Percentiles rank a stretch among this genome's conserved stretches.
These are phyloP conservation scores for Ogataea methanolica DNA, from an alignment of 805 yeast genomes.

Conservation along the genomic window DNA sequence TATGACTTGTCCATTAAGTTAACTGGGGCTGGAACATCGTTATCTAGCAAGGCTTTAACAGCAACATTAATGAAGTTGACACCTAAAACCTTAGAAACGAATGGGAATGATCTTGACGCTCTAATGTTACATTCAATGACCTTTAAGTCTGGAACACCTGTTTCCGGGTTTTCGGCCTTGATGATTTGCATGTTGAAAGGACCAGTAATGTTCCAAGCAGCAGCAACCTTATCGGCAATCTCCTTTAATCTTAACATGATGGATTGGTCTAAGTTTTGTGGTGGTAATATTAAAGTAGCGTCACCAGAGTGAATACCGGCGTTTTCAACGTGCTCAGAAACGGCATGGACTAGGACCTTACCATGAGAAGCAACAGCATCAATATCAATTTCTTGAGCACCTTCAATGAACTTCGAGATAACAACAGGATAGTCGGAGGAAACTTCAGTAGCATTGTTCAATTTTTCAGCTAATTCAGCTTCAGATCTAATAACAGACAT, in stretches of 20 bases:
- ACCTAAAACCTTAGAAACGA: slow-evolving; percentile 51
- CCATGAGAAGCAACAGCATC: slow-evolving; percentile 96
- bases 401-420: slow-evolving; percentile 90
- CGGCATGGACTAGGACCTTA: slow-evolving; percentile 85
- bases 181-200: slow-evolving; percentile 99
- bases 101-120: slow-evolving; percentile 99
- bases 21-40: slow-evolving; percentile 70
- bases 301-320: slow-evolving; percentile 99
- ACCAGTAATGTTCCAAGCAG: slow-evolving; percentile 94
- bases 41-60: slow-evolving; percentile 75
- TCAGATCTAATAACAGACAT: slow-evolving; percentile 88
- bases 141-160: slow-evolving; percentile 43
- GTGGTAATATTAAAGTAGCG: slow-evolving; percentile 93
- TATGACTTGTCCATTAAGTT: slow-evolving; percentile 76
- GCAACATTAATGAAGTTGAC: slow-evolving; percentile 93
- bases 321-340: slow-evolving; percentile 95
- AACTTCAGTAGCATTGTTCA: slow-evolving; percentile 85
- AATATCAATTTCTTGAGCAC: slow-evolving; percentile 95
- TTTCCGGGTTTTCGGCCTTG: slow-evolving; percentile 82
- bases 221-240: slow-evolving; percentile 89
- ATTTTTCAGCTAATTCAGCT: slow-evolving; percentile 74
- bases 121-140: slow-evolving; percentile 98
- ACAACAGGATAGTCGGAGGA: slow-evolving; percentile 97
- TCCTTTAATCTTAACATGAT: slow-evolving; percentile 72
- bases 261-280: slow-evolving; percentile 66